Percentiles rank a stretch among this genome's conserved stretches.
phyloP scores from a whole-genome alignment of 2,329 filamentous ascomycete species.

The Metarhizium rileyi region DNA sequence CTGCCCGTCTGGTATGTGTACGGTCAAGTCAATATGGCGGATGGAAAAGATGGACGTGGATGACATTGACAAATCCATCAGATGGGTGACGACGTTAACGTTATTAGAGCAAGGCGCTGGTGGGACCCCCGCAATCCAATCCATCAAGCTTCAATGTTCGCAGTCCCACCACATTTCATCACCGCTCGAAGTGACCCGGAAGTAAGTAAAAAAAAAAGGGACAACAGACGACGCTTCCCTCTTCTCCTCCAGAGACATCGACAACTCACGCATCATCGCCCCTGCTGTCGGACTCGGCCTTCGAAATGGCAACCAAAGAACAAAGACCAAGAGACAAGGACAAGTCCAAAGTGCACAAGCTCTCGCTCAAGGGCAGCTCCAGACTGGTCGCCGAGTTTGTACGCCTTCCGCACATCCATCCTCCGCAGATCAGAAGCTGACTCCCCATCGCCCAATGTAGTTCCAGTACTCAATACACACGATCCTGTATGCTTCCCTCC shows the following conservation, averaged over 20 bases:
- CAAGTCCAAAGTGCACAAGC: conserved; percentile 88
- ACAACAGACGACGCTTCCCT: neutral
- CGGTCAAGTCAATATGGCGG: too few relatives aligned
- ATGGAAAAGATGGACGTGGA: too few relatives aligned
- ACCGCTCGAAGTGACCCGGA: too few relatives aligned
- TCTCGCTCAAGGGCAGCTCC: conserved; percentile 74
- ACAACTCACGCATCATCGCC: neutral
- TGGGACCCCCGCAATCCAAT: too few relatives aligned
- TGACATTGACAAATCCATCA: too few relatives aligned
- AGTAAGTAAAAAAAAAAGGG: neutral
- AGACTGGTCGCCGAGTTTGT: conserved; percentile 95
- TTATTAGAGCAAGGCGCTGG: too few relatives aligned
- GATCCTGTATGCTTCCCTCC: conserved; percentile 56
- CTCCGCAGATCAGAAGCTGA: conserved; percentile 1
- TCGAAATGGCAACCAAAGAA: conserved; percentile 22
- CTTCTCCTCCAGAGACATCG: neutral
- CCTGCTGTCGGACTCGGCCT: too few relatives aligned
- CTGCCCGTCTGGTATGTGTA: too few relatives aligned
- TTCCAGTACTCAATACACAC: conserved; percentile 99
- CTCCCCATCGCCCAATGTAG: conserved; percentile 25
- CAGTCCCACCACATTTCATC: too few relatives aligned
- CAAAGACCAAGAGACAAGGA: conserved; percentile 28
- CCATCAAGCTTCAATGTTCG: too few relatives aligned
- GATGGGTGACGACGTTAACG: too few relatives aligned
- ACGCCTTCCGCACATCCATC: neutral